Evolutionary conservation across 2,329 filamentous ascomycete genomes (phyloP).

Genomic region (Chaetomiaceae sp.): DNA sequence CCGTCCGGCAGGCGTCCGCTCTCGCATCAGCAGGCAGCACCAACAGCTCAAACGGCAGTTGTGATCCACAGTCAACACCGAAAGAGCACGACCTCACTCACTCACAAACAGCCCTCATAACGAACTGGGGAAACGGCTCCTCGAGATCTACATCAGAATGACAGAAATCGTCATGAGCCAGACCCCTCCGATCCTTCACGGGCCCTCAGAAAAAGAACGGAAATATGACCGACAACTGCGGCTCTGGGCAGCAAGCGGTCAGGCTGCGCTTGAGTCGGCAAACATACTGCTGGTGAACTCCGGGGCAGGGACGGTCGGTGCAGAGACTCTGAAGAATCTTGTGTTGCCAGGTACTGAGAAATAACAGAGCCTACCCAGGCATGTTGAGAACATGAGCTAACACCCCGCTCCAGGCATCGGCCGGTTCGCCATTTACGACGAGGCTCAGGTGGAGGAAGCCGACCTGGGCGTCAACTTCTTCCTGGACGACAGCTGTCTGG

Average conservation of each 20-base stretch:
- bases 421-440: slow-evolving; percentile 85
- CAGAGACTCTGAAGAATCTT: slow-evolving; percentile 95
- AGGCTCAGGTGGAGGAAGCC: slow-evolving; percentile 67
- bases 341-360: slow-evolving; percentile 66
- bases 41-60: slow-evolving; percentile 6
- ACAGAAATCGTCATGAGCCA: slow-evolving; percentile 43
- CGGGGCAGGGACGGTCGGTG: slow-evolving; percentile 77
- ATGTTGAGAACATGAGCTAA: slow-evolving; percentile 27
- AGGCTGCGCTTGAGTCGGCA: slow-evolving; percentile 83
- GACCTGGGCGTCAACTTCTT: slow-evolving; percentile 98
- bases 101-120: background rate
- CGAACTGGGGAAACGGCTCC: background rate
- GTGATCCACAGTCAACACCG: slow-evolving; percentile 1
- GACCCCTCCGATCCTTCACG: slow-evolving; percentile 46
- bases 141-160: slow-evolving; percentile 32
- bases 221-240: slow-evolving; percentile 95
- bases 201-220: slow-evolving; percentile 58
- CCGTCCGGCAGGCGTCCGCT: slow-evolving; percentile 1
- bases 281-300: slow-evolving; percentile 90
- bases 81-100: slow-evolving; percentile 3
- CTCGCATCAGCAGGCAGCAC: slow-evolving; percentile 2
- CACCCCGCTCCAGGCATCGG: slow-evolving; percentile 62
- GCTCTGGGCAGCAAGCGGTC: slow-evolving; percentile 89
- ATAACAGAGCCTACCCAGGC: background rate
- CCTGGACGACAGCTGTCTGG: slow-evolving; percentile 72